Percentiles rank a stretch among this genome's conserved stretches.
Evolutionary conservation across 1,284 basidiomycete genomes (phyloP).

Genomic region (Apiotrichum sp.): DNA sequence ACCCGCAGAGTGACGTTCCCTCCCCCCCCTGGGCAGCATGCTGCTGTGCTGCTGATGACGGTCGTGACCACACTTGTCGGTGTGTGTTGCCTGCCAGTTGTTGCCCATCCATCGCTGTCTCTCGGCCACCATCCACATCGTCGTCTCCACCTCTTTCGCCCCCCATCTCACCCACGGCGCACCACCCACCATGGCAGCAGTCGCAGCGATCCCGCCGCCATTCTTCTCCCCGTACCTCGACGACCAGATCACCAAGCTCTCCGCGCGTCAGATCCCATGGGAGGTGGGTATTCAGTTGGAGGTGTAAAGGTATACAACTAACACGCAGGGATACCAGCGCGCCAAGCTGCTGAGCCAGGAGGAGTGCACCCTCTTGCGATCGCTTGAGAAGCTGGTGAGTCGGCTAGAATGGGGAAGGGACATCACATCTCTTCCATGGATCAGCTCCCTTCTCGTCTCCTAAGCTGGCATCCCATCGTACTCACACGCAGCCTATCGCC

Average conservation of each 20-base stretch:
- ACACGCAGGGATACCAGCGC: constrained; percentile 78
- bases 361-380: constrained; percentile 85
- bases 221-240: constrained; percentile 77
- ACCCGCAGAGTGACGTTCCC: too few species aligned
- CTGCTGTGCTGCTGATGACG: too few species aligned
- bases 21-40: too few species aligned
- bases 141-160: too few species aligned
- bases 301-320: not conserved
- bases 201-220: constrained; percentile 59
- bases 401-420: too few species aligned
- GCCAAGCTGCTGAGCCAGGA: constrained; percentile 83
- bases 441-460: too few species aligned
- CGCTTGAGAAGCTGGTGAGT: constrained; percentile 62
- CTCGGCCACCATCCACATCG: too few species aligned
- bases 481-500: constrained; percentile 52
- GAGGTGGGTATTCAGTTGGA: constrained; percentile 57
- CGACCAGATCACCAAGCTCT: constrained; percentile 77
- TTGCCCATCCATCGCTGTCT: too few species aligned
- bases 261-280: constrained; percentile 89
- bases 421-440: too few species aligned
- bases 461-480: not conserved
- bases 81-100: too few species aligned
- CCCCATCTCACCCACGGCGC: too few species aligned
- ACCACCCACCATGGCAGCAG: constrained; percentile 21
- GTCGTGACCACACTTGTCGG: too few species aligned